These are phyloP conservation scores for Cucumis variabilis DNA, from an alignment of 331 rosid genomes.

Conservation along the genomic window DNA sequence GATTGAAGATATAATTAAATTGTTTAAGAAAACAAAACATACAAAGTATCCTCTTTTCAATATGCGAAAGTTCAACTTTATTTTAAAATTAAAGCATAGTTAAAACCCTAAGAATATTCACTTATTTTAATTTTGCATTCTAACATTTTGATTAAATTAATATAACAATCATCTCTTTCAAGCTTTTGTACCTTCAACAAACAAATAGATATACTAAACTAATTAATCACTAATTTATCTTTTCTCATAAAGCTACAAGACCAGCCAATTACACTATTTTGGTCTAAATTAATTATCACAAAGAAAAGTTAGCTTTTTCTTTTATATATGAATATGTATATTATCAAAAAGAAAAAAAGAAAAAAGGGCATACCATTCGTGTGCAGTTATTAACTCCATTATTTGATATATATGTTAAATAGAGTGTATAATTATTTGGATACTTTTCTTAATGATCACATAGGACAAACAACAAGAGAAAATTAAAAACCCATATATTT, in stretches of 20 bases:
- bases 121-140: not conserved
- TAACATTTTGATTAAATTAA: not conserved
- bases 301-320: not conserved
- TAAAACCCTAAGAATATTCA: not conserved
- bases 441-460: not conserved
- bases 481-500: too few relatives aligned
- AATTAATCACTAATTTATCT: not conserved
- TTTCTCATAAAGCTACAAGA: not conserved
- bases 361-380: not conserved
- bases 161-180: not conserved
- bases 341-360: too few relatives aligned
- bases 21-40: not conserved
- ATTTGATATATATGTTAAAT: not conserved
- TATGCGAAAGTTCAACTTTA: not conserved
- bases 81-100: not conserved
- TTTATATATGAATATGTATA: not conserved
- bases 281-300: not conserved
- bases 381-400: not conserved
- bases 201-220: not conserved
- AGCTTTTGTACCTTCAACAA: not conserved
- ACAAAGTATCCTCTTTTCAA: not conserved
- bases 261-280: conserved; percentile 9
- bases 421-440: not conserved
- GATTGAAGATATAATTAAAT: not conserved
- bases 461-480: too few relatives aligned